A percentile compares a stretch with the other conserved stretches of the same genome.
Evolutionary conservation across 352 stramenopile species (phyloP).

Genomic region (Phytophthora fragariaefolia): DNA sequence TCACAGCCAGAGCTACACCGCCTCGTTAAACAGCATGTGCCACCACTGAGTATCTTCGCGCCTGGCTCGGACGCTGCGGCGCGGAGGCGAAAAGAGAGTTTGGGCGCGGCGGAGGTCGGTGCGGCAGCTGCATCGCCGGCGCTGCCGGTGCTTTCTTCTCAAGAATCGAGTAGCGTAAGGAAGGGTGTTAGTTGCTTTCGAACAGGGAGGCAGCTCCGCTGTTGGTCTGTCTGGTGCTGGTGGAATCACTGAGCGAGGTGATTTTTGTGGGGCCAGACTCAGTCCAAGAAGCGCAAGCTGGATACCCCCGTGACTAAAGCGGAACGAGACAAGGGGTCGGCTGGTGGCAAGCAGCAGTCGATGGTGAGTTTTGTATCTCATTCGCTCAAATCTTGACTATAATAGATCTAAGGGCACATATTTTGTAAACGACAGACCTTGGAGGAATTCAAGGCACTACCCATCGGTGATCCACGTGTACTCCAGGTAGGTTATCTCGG

Average conservation of each 20-base stretch:
- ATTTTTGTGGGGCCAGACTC: constrained; percentile 13
- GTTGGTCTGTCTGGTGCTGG: constrained; percentile 9
- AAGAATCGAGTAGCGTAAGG: constrained; percentile 42
- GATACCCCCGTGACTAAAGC: constrained; percentile 29
- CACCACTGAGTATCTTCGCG: constrained; percentile 69
- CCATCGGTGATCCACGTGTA: constrained; percentile 66
- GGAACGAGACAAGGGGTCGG: constrained; percentile 14
- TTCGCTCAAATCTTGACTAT: neutral
- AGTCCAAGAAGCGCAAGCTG: constrained; percentile 60
- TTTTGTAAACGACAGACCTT: constrained; percentile 40
- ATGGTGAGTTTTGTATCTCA: constrained; percentile 38
- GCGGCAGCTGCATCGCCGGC: constrained; percentile 1
- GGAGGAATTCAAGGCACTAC: constrained; percentile 74
- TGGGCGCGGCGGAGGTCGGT: neutral
- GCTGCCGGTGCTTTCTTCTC: constrained; percentile 1
- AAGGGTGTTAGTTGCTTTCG: constrained; percentile 27
- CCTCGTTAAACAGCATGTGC: constrained; percentile 65
- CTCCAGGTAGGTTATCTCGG: constrained; percentile 48
- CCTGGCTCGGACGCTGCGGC: constrained; percentile 24
- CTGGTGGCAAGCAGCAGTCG: constrained; percentile 26
- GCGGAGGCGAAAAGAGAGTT: constrained; percentile 4
- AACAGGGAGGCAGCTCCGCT: constrained; percentile 33
- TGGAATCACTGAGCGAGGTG: neutral
- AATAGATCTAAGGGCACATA: neutral
- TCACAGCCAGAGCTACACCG: constrained; percentile 48